phyloP scores from a whole-genome alignment of 2,329 filamentous ascomycete species.

The Beauveria bassiana region DNA sequence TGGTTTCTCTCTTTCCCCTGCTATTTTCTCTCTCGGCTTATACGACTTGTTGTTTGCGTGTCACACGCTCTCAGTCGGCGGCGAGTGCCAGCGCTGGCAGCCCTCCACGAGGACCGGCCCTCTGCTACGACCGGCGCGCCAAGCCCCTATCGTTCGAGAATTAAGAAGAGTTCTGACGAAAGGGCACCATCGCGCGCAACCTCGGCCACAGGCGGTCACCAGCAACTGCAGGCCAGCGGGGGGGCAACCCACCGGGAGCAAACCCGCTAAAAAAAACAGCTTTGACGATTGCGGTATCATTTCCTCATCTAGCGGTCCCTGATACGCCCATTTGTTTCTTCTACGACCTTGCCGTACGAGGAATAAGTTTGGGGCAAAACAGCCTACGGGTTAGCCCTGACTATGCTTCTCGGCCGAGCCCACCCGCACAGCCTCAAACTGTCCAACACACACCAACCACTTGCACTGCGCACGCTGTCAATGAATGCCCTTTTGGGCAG shows the following conservation, averaged over 20 bases:
- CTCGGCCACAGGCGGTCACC: neutral
- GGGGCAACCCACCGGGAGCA: neutral
- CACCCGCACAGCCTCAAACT: conserved; percentile 6
- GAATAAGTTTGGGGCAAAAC: neutral
- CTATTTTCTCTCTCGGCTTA: neutral
- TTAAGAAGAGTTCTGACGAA: neutral
- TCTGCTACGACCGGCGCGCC: too few relatives aligned
- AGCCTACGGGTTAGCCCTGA: conserved; percentile 5
- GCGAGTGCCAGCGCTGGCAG: neutral
- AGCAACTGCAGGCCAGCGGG: neutral
- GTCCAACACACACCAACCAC: neutral
- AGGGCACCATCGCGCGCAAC: neutral
- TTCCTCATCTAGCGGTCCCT: neutral
- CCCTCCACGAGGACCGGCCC: too few relatives aligned
- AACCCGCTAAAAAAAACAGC: neutral
- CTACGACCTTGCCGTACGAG: neutral
- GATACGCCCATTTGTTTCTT: too few relatives aligned
- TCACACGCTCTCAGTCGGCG: conserved; percentile 6
- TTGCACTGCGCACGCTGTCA: neutral
- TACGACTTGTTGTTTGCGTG: neutral
- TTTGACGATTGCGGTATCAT: neutral
- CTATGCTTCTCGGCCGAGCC: conserved; percentile 5
- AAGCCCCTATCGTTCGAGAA: too few relatives aligned
- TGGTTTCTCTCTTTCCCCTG: neutral
- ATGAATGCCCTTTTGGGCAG: neutral